A percentile compares a stretch with the other conserved stretches of the same genome.
Evolutionary conservation across 1,284 basidiomycete genomes (phyloP).

Genomic region (Malassezia cuniculi): DNA sequence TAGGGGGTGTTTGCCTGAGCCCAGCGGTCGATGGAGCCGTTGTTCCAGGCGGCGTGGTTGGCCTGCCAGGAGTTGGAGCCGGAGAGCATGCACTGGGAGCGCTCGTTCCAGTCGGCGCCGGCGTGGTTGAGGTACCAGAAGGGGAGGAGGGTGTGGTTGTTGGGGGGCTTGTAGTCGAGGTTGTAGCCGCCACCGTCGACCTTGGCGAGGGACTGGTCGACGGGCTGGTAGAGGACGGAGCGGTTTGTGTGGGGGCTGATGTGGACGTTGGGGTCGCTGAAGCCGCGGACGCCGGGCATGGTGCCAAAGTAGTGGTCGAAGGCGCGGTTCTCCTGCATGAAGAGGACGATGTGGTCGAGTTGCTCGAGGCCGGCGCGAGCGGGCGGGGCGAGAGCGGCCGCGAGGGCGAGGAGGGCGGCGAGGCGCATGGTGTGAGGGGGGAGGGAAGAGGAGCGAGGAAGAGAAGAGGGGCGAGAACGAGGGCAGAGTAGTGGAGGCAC

Average conservation of each 20-base stretch:
- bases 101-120: slow-evolving; percentile 20
- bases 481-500: no score
- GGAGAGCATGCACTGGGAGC: slow-evolving; percentile 26
- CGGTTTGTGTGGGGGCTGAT: slow-evolving; percentile 21
- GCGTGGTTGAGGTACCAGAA: slow-evolving; percentile 26
- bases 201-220: not conserved
- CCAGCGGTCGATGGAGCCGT: slow-evolving; percentile 28
- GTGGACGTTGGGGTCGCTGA: slow-evolving; percentile 30
- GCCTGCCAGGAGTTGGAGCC: slow-evolving; percentile 24
- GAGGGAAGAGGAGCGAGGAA: no score
- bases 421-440: no score
- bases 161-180: not conserved
- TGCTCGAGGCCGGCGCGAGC: slow-evolving; percentile 6
- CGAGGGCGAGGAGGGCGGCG: no score
- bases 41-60: slow-evolving; percentile 28
- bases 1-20: slow-evolving; percentile 21
- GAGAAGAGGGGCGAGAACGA: no score
- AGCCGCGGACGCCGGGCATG: slow-evolving; percentile 28
- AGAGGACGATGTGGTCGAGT: slow-evolving; percentile 18
- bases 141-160: slow-evolving; percentile 19
- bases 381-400: no score
- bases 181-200: not conserved
- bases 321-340: slow-evolving; percentile 37
- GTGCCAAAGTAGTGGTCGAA: slow-evolving; percentile 38
- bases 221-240: slow-evolving; percentile 18